phyloP scores from a whole-genome alignment of 805 yeast genomes.

The Saturnispora gosingensis region DNA sequence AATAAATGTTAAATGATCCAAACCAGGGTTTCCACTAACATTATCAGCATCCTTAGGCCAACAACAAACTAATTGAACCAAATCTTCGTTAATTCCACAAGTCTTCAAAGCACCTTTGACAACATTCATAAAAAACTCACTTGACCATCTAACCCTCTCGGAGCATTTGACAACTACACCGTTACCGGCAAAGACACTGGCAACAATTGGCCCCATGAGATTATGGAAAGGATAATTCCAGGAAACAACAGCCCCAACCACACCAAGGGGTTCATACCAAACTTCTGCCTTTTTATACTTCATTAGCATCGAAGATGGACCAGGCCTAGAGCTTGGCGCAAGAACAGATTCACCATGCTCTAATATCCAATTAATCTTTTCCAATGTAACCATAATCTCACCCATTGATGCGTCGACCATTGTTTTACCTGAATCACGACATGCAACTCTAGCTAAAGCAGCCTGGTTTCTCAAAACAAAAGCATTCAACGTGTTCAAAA shows the following conservation, averaged over 20 bases:
- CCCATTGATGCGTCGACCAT: constrained; percentile 95
- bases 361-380: constrained; percentile 84
- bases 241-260: constrained; percentile 81
- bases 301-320: constrained; percentile 79
- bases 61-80: constrained; percentile 83
- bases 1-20: constrained; percentile 86
- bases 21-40: constrained; percentile 72
- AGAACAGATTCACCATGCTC: constrained; percentile 71
- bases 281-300: constrained; percentile 90
- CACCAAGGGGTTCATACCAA: constrained; percentile 85
- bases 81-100: constrained; percentile 68
- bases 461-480: constrained; percentile 77
- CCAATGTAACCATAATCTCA: constrained; percentile 89
- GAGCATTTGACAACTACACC: constrained; percentile 89
- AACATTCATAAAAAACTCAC: constrained; percentile 64
- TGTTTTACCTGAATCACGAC: constrained; percentile 95
- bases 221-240: constrained; percentile 99
- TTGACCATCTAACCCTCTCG: constrained; percentile 94
- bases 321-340: constrained; percentile 67
- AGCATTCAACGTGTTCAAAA: constrained; percentile 60
- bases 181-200: constrained; percentile 85
- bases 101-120: constrained; percentile 62
- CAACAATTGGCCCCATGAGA: constrained; percentile 83
- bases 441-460: constrained; percentile 81
- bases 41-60: constrained; percentile 80